These are phyloP conservation scores for Asclepias syriaca DNA, from an alignment of 257 asterid species.

Conservation along the genomic window DNA sequence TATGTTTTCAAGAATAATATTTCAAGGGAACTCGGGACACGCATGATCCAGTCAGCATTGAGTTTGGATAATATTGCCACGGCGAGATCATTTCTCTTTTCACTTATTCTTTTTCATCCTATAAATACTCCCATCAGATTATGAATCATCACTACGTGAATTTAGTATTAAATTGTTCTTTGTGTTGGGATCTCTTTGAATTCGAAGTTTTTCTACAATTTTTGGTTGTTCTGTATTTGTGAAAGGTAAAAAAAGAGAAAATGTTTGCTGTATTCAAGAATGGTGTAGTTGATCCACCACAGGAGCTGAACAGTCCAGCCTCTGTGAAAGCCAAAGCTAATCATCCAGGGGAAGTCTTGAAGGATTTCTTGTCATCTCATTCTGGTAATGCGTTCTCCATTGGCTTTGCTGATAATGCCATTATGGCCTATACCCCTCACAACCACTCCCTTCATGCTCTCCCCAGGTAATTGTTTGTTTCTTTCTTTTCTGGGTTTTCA, in stretches of 20 bases:
- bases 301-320: constrained; percentile 74
- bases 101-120: constrained; percentile 10
- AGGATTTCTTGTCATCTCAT: constrained; percentile 53
- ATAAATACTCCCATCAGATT: constrained; percentile 31
- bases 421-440: constrained; percentile 54
- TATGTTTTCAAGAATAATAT: too few species aligned
- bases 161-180: background rate
- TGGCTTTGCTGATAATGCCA: constrained; percentile 54
- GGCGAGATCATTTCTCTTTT: constrained; percentile 7
- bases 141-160: constrained; percentile 20
- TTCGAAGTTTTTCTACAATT: too few species aligned
- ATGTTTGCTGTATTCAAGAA: constrained; percentile 84
- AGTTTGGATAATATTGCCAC: constrained; percentile 55
- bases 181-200: too few species aligned
- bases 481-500: background rate
- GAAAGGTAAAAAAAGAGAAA: background rate
- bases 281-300: constrained; percentile 68
- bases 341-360: constrained; percentile 46
- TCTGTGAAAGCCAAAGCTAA: constrained; percentile 27
- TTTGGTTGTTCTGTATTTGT: too few species aligned
- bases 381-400: constrained; percentile 49
- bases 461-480: constrained; percentile 41
- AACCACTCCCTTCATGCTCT: constrained; percentile 19
- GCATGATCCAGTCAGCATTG: constrained; percentile 5
- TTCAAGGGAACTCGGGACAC: background rate